Evolutionary conservation across 169 alveolate genomes (phyloP).

Genomic region (Eimeria acervulina): DNA sequence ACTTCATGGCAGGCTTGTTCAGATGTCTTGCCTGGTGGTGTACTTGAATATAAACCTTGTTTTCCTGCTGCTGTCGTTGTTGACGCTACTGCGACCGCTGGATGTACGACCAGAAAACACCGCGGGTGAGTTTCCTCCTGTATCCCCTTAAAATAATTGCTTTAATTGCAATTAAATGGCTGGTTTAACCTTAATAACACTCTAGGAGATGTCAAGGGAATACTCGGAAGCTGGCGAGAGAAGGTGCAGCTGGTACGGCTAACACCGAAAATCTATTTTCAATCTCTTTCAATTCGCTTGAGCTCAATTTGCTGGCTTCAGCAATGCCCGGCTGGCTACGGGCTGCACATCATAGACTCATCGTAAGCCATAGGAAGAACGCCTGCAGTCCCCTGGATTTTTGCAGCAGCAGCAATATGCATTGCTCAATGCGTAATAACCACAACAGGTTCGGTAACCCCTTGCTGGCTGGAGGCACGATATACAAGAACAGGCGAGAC

Average conservation of each 20-base stretch:
- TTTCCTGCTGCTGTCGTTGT: neutral
- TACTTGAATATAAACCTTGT: neutral
- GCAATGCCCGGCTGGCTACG: constrained; percentile 26
- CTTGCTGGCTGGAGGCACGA: constrained; percentile 46
- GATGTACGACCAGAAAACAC: neutral
- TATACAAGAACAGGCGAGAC: constrained; percentile 39
- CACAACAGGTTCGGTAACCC: constrained; percentile 62
- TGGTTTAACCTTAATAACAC: too few species aligned
- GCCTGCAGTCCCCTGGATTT: neutral
- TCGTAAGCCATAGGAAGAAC: constrained; percentile 20
- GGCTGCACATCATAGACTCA: constrained; percentile 63
- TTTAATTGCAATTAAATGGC: too few species aligned
- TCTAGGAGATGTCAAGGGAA: constrained; percentile 38
- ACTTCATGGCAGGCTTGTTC: neutral
- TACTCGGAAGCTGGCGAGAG: constrained; percentile 52
- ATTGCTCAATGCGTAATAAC: neutral
- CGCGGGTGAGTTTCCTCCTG: neutral
- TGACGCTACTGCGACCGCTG: neutral
- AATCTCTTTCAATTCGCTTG: too few species aligned
- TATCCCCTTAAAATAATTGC: too few species aligned
- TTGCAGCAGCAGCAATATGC: neutral
- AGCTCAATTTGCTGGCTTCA: neutral
- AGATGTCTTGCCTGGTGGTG: neutral
- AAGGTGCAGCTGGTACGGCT: constrained; percentile 31
- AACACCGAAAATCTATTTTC: neutral